Conservation (phyloP, 1,284 basidiomycete species). For the Retiboletus flavoniger region DNA sequence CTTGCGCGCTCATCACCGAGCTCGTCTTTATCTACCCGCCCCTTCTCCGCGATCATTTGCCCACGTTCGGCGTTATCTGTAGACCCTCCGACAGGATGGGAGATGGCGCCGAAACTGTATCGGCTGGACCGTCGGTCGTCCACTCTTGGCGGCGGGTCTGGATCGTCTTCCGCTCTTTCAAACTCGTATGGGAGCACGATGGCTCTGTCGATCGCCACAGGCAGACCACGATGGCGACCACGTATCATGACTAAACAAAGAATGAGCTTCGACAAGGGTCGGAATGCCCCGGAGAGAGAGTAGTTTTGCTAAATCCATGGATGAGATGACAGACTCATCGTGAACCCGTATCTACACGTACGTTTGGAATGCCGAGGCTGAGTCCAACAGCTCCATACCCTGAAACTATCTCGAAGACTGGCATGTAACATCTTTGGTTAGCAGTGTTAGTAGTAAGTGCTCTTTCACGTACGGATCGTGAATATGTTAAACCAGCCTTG, state of each 20-base stretch:
- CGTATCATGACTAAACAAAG: conserved; percentile 87
- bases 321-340: neutral
- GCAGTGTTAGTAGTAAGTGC: neutral
- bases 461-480: conserved; percentile 54
- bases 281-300: conserved; percentile 79
- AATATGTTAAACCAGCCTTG: conserved; percentile 79
- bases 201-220: conserved; percentile 87
- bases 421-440: neutral
- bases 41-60: neutral
- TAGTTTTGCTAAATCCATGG: conserved; percentile 56
- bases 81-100: neutral
- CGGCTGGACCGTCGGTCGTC: conserved; percentile 15
- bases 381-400: conserved; percentile 92
- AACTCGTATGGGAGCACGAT: conserved; percentile 71
- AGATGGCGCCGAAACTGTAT: neutral
- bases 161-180: conserved; percentile 21
- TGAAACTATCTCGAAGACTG: conserved; percentile 86
- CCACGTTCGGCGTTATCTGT: neutral
- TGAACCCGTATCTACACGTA: conserved; percentile 27
- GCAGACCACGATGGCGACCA: conserved; percentile 87
- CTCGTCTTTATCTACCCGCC: neutral
- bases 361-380: conserved; percentile 67
- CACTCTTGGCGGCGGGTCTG: neutral
- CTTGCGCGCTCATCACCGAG: neutral
- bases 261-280: conserved; percentile 84